Base-by-base conservation (phyloP, 1,284 basidiomycete genomes). In the Cutaneotrichosporon mucoides region DNA sequence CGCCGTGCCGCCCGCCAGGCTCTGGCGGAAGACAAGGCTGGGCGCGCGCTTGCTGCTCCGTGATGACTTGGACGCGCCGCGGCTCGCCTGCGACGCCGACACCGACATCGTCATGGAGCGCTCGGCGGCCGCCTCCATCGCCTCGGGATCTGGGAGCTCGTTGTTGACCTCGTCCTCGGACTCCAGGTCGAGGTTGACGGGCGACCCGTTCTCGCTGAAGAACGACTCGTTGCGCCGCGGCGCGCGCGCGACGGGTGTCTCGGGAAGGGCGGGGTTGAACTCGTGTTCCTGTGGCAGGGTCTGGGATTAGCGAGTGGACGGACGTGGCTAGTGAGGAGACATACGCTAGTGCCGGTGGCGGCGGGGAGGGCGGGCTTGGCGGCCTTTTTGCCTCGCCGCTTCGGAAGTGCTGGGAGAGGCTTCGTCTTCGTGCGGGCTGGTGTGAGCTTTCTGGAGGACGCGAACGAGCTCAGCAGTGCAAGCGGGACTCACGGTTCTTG, bases 281-380 rank as follows among this genome's bases (percentile, higher is more conserved):
- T 73, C 63, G 62, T 75, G 70, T 57, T 74, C 64, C 59, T 76
- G 75, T 12, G 75, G 75, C 8, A 76, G 63, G 1, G 67, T 60
- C 69, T 73, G 61, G 13, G 8, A 42, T 57, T 6, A 57, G 56
- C 40, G 4, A 8, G 40, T 49, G 13, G 5, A 51, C 10, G 8
- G 24, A 24, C 24, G 24, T 24, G 24, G 24, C 10, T 8, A 33
- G 13, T 15, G 38, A 49, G 2, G 53, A n/a, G 24, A 35, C 43
- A 41, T 57, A 57, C 56, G 24, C 53, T 56, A 11, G 15, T 49
- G 12, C 56, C 49, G 1, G 54, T 61, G 10, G 59, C 43, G 3
- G 50, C 40, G 4, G 62, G 62, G 16, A 64, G 59, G 43, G 47
- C 42, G 8, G 50, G 45, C 50, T 61, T 61, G 42, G 48, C 46